Evolutionary conservation across 2,329 filamentous ascomycete genomes (phyloP), one percentile per base, ranked within the genome.

Genomic region (Blastomyces percursus): DNA sequence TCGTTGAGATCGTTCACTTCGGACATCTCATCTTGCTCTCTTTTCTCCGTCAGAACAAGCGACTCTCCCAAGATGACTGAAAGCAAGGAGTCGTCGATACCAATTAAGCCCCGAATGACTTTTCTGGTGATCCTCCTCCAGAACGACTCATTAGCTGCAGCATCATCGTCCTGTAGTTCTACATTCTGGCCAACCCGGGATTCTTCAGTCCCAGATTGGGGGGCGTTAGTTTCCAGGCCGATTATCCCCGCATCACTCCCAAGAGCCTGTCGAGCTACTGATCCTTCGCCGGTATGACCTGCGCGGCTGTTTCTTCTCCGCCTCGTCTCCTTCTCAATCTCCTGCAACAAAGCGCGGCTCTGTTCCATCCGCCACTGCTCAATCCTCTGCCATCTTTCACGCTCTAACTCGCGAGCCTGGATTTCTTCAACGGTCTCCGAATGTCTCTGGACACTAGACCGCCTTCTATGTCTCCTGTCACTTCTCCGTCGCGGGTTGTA

Each of bases 351-450:
- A 12, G 90, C 85, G 63, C 85, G 84, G 73, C 91, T 96, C 73
- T 99, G 92, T 71, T 97, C 93, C 71, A 95, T 77, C 62, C 92
- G 84, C 94, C 94, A 99, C 60, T 85, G 84, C 75, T 97, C 93
- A 71, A 99, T 96, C 64, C 93, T 84, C 68, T 87, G 85, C 71
- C 87, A 88, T 71, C 88, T 87, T 68, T 96, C 91, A 50, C 83
- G 79, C 66, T 91, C 87, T 50, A 86, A 82, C 35, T 80, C 76
- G 44, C 79, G 76, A 51, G 84, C 81, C 46, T 81, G 79, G 62
- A 85, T 81, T 67, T 84, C 78, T 64, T 82, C 80, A 50, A 86
- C 73, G 12, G 79, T 77, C 67, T 84, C 83, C 14, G 86, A 69
- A 62, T 81, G 78, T 63, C 79, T 76, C 71, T 85, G 83, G 6